Conservation (phyloP, 2,329 filamentous ascomycete genomes). For the Colletotrichum tropicicola region DNA sequence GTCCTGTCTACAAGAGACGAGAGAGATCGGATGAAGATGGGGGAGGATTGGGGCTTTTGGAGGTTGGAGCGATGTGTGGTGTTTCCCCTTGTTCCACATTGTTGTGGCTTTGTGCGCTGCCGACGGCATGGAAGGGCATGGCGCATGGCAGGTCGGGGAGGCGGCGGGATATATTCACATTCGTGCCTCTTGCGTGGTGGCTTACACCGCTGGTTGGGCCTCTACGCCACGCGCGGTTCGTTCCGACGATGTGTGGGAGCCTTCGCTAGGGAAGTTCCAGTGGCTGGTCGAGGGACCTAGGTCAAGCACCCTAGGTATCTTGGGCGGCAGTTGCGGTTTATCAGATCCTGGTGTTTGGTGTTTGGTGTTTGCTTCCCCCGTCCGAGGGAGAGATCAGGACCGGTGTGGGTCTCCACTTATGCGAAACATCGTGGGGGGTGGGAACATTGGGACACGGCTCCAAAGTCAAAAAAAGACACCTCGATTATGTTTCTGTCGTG, state of each 20-base stretch:
- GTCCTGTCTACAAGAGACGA: background rate
- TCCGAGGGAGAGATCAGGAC: too few relatives aligned
- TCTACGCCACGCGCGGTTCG: too few relatives aligned
- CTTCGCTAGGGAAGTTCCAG: background rate
- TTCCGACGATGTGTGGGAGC: background rate
- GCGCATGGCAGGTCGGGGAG: too few relatives aligned
- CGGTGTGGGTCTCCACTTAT: background rate
- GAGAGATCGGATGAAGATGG: conserved; percentile 1
- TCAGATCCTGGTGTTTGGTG: background rate
- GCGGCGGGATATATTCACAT: too few relatives aligned
- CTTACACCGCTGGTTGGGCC: background rate
- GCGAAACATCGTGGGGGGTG: background rate
- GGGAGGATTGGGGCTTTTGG: background rate
- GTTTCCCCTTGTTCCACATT: background rate
- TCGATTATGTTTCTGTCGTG: too few relatives aligned
- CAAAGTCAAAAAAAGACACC: too few relatives aligned
- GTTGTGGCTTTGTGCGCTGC: too few relatives aligned
- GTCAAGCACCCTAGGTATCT: background rate
- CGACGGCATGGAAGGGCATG: too few relatives aligned
- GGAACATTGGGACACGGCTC: background rate
- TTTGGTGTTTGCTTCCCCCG: background rate
- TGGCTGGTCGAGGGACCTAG: background rate
- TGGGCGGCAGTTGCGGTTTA: background rate
- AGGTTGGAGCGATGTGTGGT: background rate
- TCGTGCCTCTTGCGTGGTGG: too few relatives aligned